Conservation (phyloP, 805 yeast genomes). For the Yamadazyma laniorum region DNA sequence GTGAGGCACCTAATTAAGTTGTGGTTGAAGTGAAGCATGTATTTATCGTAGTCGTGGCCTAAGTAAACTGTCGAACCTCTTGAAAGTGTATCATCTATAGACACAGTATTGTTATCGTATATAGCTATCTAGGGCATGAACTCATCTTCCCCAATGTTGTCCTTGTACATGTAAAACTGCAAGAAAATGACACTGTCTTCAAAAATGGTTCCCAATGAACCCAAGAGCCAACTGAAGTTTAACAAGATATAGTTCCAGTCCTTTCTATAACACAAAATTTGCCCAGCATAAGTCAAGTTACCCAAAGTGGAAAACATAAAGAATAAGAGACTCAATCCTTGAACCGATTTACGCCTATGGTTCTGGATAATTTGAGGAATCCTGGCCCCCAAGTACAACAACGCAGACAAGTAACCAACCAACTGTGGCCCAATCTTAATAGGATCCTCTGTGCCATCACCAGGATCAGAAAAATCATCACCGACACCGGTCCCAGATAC, state of each 20-base stretch:
- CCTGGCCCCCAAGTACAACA: constrained; percentile 67
- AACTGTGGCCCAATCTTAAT: constrained; percentile 57
- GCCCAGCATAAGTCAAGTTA: constrained; percentile 71
- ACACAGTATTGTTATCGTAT: too few species aligned
- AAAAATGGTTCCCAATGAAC: constrained; percentile 72
- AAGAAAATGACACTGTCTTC: constrained; percentile 66
- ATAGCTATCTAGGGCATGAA: too few species aligned
- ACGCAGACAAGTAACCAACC: constrained; percentile 69
- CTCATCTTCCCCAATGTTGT: constrained; percentile 17
- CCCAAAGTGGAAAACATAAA: constrained; percentile 74
- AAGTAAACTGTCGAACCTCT: too few species aligned
- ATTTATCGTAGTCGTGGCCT: too few species aligned
- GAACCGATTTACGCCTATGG: constrained; percentile 70
- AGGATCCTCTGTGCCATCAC: constrained; percentile 19
- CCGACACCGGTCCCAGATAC: constrained; percentile 32
- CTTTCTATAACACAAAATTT: constrained; percentile 62
- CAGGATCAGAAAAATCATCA: constrained; percentile 16
- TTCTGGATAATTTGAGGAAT: constrained; percentile 86
- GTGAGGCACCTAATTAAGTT: too few species aligned
- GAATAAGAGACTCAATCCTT: constrained; percentile 82
- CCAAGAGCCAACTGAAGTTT: constrained; percentile 75
- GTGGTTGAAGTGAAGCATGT: too few species aligned
- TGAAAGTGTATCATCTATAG: too few species aligned
- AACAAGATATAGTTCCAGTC: constrained; percentile 59
- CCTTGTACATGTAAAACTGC: constrained; percentile 64